These are phyloP conservation scores for Arachis monticola DNA, from an alignment of 331 rosid species.

Conservation along the genomic window DNA sequence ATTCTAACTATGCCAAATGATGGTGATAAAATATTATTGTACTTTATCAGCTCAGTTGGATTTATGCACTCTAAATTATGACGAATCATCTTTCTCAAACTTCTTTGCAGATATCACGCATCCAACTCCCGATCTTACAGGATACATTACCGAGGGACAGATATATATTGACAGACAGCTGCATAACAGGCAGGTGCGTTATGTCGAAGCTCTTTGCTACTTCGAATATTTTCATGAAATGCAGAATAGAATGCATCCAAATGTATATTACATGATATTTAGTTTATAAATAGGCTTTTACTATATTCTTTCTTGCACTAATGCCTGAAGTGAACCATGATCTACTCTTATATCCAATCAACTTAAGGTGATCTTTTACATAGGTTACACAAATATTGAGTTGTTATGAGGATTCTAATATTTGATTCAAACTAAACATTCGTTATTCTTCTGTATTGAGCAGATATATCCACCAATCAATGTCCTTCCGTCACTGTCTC, in stretches of 20 bases:
- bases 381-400: slow-evolving; percentile 19
- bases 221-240: not conserved
- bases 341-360: not conserved
- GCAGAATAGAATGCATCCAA: not conserved
- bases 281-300: slow-evolving; percentile 2
- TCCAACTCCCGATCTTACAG: slow-evolving; percentile 99
- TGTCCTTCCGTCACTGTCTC: slow-evolving; percentile 96
- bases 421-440: slow-evolving; percentile 21
- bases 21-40: slow-evolving; percentile 56
- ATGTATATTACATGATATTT: slow-evolving; percentile 17
- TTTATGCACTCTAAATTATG: slow-evolving; percentile 25
- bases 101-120: slow-evolving; percentile 85
- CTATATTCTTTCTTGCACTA: slow-evolving; percentile 11
- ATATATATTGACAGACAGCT: slow-evolving; percentile 95
- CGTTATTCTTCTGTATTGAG: slow-evolving; percentile 26
- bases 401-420: slow-evolving; percentile 15
- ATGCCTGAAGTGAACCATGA: slow-evolving; percentile 25
- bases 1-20: slow-evolving; percentile 98
- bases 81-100: slow-evolving; percentile 36
- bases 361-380: not conserved
- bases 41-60: slow-evolving; percentile 17
- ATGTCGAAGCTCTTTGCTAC: slow-evolving; percentile 3
- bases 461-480: slow-evolving; percentile 98
- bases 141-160: slow-evolving; percentile 99
- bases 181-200: slow-evolving; percentile 84